Base-by-base conservation (phyloP, 805 yeast genomes). In the Jamesozyma rosinii region DNA sequence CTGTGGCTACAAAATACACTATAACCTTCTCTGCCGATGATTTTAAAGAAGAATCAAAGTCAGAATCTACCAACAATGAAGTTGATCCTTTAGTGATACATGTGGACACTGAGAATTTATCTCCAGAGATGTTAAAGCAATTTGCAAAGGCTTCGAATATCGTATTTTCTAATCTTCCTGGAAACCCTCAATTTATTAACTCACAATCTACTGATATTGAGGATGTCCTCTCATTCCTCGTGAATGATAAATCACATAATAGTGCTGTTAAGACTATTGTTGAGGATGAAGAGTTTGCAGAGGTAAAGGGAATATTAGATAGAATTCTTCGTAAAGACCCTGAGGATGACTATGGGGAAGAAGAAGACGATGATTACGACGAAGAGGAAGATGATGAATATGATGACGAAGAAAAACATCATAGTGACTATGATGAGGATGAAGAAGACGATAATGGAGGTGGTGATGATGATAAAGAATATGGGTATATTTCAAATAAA, bases 111-210 rank as follows among this genome's bases (percentile, higher is more conserved):
- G 41, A 46, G 5, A 29, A 38, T n/a, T 26, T 46, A 19, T 42
- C 55, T 3, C 46, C 51, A 20, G 53, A 52, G 19, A 32, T 43
- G 14, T 22, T 50, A n/a, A 41, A 49, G 21, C 37, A 47, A 22
- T 41, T 53, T 20, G 35, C 43, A 24, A 37, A 32, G 2, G 43
- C 49, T 8, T 45, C 53, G 0, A 50, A 50, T 41, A 45, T 54
- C 34, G 40, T 49, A 13, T 44, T 52, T 36, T 49, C 50, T 26
- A 49, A 50, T 37, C 26, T 49, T 14, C 58, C 54, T 4, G 56
- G 45, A 9, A 27, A 43, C 20, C 56, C 56, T 4, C 44, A 42
- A 35, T 50, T 51, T 41, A 38, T 52, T n/a, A 54, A 45, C 21
- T 27, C 42, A 8, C 47, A 47, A 24, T 26, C 38, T 5, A 5